A percentile compares a stretch with the other conserved stretches of the same genome.
Evolutionary conservation across 345 rosid genomes (phyloP).

Genomic region (Dipteronia dyeriana): DNA sequence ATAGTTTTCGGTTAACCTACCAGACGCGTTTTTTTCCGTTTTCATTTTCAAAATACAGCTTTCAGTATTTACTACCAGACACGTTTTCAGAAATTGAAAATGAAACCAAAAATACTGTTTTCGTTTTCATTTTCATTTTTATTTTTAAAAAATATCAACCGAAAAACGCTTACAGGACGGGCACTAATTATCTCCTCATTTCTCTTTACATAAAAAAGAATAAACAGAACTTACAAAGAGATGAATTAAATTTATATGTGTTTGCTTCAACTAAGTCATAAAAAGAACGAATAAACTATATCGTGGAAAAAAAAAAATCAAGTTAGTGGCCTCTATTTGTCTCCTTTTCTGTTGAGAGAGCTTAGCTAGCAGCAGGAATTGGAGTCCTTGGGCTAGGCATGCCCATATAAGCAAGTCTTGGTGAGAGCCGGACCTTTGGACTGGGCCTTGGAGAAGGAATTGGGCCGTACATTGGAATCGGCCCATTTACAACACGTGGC

Average conservation of each 20-base stretch:
- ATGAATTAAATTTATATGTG: no score
- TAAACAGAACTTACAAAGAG: slow-evolving; percentile 2
- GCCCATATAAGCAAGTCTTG: slow-evolving; percentile 77
- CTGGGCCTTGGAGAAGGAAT: slow-evolving; percentile 92
- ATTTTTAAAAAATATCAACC: no score
- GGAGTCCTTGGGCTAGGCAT: slow-evolving; percentile 68
- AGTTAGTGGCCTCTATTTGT: slow-evolving; percentile 12
- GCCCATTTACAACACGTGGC: slow-evolving; percentile 54
- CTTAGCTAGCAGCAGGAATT: slow-evolving; percentile 23
- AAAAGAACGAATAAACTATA: background rate
- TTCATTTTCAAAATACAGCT: no score
- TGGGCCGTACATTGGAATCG: slow-evolving; percentile 47
- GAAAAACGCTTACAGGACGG: no score
- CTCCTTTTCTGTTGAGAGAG: background rate
- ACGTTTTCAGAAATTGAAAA: no score
- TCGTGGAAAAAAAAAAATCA: background rate
- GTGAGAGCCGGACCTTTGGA: slow-evolving; percentile 70
- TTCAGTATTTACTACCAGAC: no score
- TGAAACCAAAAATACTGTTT: no score
- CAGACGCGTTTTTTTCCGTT: no score
- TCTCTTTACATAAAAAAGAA: slow-evolving; percentile 18
- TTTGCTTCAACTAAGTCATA: background rate
- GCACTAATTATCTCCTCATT: background rate
- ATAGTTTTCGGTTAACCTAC: no score
- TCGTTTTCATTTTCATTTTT: no score